Evolutionary conservation across 768 basidiomycete species (phyloP).

Genomic region (Phanerodontia chrysosporium): DNA sequence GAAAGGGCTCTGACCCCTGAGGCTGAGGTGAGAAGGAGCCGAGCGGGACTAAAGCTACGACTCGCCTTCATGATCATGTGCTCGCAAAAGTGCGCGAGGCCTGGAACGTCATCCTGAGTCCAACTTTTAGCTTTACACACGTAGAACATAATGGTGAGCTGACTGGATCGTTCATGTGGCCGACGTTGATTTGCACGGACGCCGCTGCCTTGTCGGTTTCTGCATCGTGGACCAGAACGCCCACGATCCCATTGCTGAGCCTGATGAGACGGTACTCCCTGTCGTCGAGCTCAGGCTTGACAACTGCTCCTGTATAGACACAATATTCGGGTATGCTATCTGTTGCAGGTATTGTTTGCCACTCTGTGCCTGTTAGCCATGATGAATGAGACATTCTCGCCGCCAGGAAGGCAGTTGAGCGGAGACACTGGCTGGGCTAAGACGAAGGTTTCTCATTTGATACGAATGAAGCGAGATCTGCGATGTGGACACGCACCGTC

Average conservation of each 20-base stretch:
- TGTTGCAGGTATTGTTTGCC: background rate
- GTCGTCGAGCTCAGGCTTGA: constrained; percentile 34
- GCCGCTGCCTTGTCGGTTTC: constrained; percentile 51
- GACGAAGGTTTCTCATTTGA: too few relatives aligned
- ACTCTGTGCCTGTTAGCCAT: background rate
- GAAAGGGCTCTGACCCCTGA: constrained; percentile 31
- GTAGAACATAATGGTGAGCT: background rate
- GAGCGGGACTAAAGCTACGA: background rate
- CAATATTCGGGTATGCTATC: constrained; percentile 9
- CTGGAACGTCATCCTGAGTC: constrained; percentile 32
- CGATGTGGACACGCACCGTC: too few relatives aligned
- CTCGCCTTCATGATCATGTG: constrained; percentile 44
- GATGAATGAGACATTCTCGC: background rate
- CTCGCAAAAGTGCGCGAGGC: constrained; percentile 45
- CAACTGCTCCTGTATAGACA: constrained; percentile 26
- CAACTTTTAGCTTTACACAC: background rate
- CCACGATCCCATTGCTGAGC: constrained; percentile 47
- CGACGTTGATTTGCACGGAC: constrained; percentile 45
- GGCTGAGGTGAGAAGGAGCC: background rate
- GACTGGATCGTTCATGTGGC: constrained; percentile 44
- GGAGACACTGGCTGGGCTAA: too few relatives aligned
- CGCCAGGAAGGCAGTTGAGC: background rate
- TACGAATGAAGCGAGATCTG: too few relatives aligned
- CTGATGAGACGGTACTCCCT: constrained; percentile 38
- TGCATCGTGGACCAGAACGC: constrained; percentile 44